A percentile compares a stretch with the other conserved stretches of the same genome.
Conservation (phyloP, 352 stramenopile genomes). For the Phytophthora pini region DNA sequence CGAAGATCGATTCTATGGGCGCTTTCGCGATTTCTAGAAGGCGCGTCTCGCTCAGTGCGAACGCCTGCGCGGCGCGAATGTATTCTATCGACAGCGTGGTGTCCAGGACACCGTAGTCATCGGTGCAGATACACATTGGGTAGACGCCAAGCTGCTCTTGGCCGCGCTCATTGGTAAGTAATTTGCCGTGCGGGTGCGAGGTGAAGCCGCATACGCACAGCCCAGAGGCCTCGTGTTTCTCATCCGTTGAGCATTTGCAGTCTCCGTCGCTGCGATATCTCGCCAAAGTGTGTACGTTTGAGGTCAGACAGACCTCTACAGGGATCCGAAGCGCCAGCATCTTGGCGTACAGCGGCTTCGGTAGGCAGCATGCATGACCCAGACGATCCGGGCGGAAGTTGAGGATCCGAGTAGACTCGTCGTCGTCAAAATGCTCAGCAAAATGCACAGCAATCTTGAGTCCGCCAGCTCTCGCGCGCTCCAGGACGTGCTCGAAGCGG, state of each 20-base stretch:
- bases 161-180: slow-evolving; percentile 48
- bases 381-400: slow-evolving; percentile 91
- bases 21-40: slow-evolving; percentile 53
- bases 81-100: slow-evolving; percentile 92
- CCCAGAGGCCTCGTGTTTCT: slow-evolving; percentile 43
- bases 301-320: slow-evolving; percentile 94
- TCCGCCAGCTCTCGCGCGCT: slow-evolving; percentile 66
- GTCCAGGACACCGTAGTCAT: slow-evolving; percentile 93
- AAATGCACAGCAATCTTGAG: slow-evolving; percentile 93
- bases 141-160: slow-evolving; percentile 45
- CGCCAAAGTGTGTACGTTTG: slow-evolving; percentile 94
- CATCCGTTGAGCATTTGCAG: slow-evolving; percentile 33
- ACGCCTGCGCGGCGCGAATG: slow-evolving; percentile 77
- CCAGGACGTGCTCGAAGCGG: slow-evolving; percentile 82
- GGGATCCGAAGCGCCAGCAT: slow-evolving; percentile 81
- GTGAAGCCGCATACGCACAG: slow-evolving; percentile 74
- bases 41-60: slow-evolving; percentile 57
- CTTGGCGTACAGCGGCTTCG: slow-evolving; percentile 69
- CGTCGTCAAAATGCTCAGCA: slow-evolving; percentile 90
- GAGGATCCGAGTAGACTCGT: slow-evolving; percentile 85
- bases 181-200: slow-evolving; percentile 80
- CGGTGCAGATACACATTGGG: slow-evolving; percentile 92
- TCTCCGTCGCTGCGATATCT: slow-evolving; percentile 58
- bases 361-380: slow-evolving; percentile 91
- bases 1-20: slow-evolving; percentile 70